A percentile compares a stretch with the other conserved stretches of the same genome.
phyloP scores from a whole-genome alignment of 352 stramenopile species.

The Phytophthora foliorum region DNA sequence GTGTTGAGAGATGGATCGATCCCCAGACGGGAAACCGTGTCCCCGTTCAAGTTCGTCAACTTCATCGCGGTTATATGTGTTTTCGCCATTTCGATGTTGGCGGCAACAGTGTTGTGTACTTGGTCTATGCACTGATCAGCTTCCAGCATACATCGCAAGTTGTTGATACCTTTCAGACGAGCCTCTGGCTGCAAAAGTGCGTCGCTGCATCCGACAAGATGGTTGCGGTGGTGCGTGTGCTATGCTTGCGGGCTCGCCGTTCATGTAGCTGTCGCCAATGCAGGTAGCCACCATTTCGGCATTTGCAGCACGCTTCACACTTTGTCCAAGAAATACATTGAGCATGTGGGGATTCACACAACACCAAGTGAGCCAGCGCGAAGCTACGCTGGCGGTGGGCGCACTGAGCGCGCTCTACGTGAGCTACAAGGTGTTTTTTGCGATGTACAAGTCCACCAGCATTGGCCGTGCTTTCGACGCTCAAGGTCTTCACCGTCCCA shows the following conservation, averaged over 20 bases:
- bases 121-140: conserved; percentile 15
- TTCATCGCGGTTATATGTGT: no score
- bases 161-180: conserved; percentile 17
- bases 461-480: conserved; percentile 30
- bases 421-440: conserved; percentile 34
- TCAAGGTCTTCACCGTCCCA: conserved; percentile 37
- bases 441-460: conserved; percentile 37
- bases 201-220: conserved; percentile 18
- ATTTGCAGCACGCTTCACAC: conserved; percentile 8
- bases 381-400: conserved; percentile 27
- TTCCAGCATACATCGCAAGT: neutral
- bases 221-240: conserved; percentile 26
- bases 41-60: conserved; percentile 60
- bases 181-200: conserved; percentile 28
- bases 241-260: conserved; percentile 3
- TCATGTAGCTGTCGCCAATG: neutral
- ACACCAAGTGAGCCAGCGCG: conserved; percentile 38
- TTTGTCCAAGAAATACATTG: no score
- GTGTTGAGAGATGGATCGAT: conserved; percentile 67
- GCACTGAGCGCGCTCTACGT: conserved; percentile 31
- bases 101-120: no score
- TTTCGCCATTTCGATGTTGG: no score
- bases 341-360: conserved; percentile 39
- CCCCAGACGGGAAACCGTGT: conserved; percentile 36
- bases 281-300: conserved; percentile 14